Evolutionary conservation across 371 early-diverging fungal species (phyloP).

Genomic region (Rhizopus arrhizus): DNA sequence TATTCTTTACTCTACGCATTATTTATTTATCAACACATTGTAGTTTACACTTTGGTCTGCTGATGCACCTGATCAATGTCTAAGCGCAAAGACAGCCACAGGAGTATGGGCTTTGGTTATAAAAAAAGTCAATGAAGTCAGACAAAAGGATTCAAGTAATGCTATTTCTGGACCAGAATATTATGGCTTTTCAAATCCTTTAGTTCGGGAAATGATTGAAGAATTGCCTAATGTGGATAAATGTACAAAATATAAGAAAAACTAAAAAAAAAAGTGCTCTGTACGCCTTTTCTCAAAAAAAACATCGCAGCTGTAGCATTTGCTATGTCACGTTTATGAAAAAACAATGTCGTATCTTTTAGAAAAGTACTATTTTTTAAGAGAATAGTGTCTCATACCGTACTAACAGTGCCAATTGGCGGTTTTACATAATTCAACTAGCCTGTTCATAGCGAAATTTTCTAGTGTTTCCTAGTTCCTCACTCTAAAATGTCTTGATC

Average conservation of each 20-base stretch:
- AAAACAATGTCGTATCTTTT: no score
- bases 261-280: no score
- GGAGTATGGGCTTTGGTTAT: slow-evolving; percentile 88
- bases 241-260: slow-evolving; percentile 17
- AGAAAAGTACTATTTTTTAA: no score
- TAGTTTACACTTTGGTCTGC: slow-evolving; percentile 79
- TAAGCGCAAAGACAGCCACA: slow-evolving; percentile 76
- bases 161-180: slow-evolving; percentile 91
- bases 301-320: no score
- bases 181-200: slow-evolving; percentile 80
- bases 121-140: slow-evolving; percentile 73
- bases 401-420: no score
- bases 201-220: slow-evolving; percentile 19
- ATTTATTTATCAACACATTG: background rate
- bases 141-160: slow-evolving; percentile 72
- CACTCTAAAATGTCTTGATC: no score
- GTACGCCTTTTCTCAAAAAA: no score
- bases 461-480: no score
- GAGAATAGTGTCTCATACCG: background rate
- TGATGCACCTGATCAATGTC: slow-evolving; percentile 63
- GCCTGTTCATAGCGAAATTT: no score
- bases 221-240: slow-evolving; percentile 20
- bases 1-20: background rate
- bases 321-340: no score
- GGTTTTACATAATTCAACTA: no score